Conservation (phyloP, 2,329 filamentous ascomycete genomes). For the Chaetomiaceae sp. region DNA sequence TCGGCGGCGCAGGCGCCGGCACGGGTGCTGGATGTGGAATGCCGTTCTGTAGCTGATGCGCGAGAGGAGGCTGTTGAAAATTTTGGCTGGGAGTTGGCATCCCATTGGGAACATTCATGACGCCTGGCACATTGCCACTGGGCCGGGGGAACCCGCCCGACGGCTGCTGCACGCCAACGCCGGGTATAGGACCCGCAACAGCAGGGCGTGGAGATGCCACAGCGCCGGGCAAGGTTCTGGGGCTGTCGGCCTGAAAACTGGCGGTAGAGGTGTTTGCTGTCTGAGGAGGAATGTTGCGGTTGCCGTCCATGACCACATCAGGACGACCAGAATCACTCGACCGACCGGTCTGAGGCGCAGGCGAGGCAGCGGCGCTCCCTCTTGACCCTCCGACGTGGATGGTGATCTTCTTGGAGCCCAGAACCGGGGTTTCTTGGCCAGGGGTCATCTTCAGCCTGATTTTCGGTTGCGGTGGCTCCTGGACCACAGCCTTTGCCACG, state of each 20-base stretch:
- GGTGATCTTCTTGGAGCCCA: constrained; percentile 60
- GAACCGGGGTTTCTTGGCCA: constrained; percentile 39
- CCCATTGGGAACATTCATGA: constrained; percentile 28
- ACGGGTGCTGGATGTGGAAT: constrained; percentile 28
- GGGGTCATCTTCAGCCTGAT: constrained; percentile 72
- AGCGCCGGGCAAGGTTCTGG: constrained; percentile 39
- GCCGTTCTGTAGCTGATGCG: constrained; percentile 37
- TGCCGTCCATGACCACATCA: constrained; percentile 34
- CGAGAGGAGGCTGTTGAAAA: constrained; percentile 21
- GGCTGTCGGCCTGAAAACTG: constrained; percentile 19
- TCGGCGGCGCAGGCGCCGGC: constrained; percentile 31
- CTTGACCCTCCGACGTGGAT: constrained; percentile 61
- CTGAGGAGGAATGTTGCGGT: constrained; percentile 13
- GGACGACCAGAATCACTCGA: constrained; percentile 33
- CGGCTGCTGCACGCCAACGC: constrained; percentile 32
- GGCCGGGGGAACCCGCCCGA: constrained; percentile 26
- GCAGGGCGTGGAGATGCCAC: constrained; percentile 46
- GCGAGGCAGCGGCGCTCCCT: constrained; percentile 51
- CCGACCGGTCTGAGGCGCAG: constrained; percentile 38
- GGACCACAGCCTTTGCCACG: constrained; percentile 67
- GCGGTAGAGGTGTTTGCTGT: constrained; percentile 5
- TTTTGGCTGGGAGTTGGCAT: constrained; percentile 24
- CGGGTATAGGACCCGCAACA: constrained; percentile 34
- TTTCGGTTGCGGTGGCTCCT: constrained; percentile 68
- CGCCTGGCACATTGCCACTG: constrained; percentile 14